These are phyloP conservation scores for Cyclotella baltica DNA, from an alignment of 108 stramenopile species.

Conservation along the genomic window DNA sequence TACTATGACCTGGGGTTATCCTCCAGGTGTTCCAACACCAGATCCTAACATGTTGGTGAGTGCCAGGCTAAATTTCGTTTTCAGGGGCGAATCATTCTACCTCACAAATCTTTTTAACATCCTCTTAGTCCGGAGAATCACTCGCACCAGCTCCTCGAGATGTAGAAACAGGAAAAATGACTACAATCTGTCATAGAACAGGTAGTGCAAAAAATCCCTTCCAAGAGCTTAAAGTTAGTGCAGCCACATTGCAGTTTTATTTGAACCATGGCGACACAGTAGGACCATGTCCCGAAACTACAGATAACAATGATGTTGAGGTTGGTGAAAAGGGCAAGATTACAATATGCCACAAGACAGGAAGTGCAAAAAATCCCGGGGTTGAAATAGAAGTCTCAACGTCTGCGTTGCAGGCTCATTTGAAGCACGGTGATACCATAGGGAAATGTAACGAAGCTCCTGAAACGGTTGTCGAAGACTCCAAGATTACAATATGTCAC, in stretches of 20 bases:
- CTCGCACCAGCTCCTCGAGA: slow-evolving; percentile 17
- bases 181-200: too few species aligned
- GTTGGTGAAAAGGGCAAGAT: too few species aligned
- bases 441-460: not conserved
- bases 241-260: too few species aligned
- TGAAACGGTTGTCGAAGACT: too few species aligned
- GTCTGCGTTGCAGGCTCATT: not conserved
- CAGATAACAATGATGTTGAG: too few species aligned
- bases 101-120: too few species aligned
- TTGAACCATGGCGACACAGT: too few species aligned
- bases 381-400: not conserved
- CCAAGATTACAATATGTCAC: not conserved
- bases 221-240: too few species aligned
- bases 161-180: slow-evolving; percentile 34
- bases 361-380: not conserved
- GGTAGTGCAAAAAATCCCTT: too few species aligned
- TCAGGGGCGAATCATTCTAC: too few species aligned
- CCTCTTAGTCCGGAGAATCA: slow-evolving; percentile 9
- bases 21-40: slow-evolving; percentile 52
- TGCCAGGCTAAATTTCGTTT: too few species aligned
- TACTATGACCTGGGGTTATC: slow-evolving; percentile 39
- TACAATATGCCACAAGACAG: not conserved
- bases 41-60: slow-evolving; percentile 38
- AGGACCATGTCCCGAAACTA: too few species aligned
- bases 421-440: not conserved